Evolutionary conservation across 257 asterid species (phyloP).

Genomic region (Solanum boliviense): DNA sequence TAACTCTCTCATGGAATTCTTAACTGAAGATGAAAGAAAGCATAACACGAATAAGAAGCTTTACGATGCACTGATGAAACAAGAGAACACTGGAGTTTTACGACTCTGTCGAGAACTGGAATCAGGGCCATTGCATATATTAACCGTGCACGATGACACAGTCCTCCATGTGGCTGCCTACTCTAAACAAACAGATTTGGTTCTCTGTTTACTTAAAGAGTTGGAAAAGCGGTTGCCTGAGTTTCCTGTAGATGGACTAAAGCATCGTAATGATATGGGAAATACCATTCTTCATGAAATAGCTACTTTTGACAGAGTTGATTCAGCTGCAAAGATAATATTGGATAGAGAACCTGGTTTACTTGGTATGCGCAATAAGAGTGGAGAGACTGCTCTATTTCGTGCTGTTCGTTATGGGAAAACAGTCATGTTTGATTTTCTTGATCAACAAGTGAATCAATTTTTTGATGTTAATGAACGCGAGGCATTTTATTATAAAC

Average conservation of each 20-base stretch:
- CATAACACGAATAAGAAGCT: background rate
- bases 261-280: background rate
- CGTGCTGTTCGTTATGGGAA: constrained; percentile 5
- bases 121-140: background rate
- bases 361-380: background rate
- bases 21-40: background rate
- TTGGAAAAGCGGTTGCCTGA: background rate
- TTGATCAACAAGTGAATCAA: background rate
- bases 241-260: background rate
- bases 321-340: background rate
- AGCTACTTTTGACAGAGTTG: background rate
- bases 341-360: background rate
- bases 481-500: background rate
- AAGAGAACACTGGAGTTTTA: background rate
- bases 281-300: constrained; percentile 1
- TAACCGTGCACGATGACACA: background rate
- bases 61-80: background rate
- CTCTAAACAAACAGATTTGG: constrained; percentile 6
- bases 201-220: background rate
- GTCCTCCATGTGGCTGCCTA: constrained; percentile 11
- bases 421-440: background rate
- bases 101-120: background rate
- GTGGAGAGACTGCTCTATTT: constrained; percentile 4
- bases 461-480: background rate
- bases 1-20: background rate